A percentile compares a stretch with the other conserved stretches of the same genome.
Conservation (phyloP, 495 filamentous ascomycete species). For the Penicillium crystallinum region DNA sequence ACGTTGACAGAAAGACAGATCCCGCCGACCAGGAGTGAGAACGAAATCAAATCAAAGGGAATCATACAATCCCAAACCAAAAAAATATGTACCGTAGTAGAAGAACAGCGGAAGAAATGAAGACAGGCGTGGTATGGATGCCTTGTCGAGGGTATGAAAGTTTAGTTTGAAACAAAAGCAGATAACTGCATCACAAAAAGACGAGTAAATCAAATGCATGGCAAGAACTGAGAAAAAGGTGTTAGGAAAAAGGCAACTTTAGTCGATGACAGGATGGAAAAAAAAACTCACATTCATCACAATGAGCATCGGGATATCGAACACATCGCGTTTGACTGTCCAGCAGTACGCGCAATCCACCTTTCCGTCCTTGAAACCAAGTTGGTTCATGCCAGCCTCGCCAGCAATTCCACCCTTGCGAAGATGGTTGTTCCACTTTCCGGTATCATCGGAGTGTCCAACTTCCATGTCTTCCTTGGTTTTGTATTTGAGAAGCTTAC, state of each 20-base stretch:
- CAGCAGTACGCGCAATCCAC: slow-evolving; percentile 93
- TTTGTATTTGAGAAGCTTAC: slow-evolving; percentile 86
- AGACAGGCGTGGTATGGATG: slow-evolving; percentile 3
- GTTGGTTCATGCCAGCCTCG: slow-evolving; percentile 66
- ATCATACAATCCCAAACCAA: slow-evolving; percentile 27
- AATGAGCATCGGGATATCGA: slow-evolving; percentile 98
- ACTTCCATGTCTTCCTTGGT: slow-evolving; percentile 59
- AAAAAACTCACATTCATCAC: slow-evolving; percentile 83
- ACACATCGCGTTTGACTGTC: slow-evolving; percentile 93
- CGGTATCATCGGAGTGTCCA: slow-evolving; percentile 37
- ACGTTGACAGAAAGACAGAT: not conserved
- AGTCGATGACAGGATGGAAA: not conserved
- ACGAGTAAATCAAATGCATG: slow-evolving; percentile 39
- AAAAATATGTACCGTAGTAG: slow-evolving; percentile 19
- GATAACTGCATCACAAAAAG: slow-evolving; percentile 5
- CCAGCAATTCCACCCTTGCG: slow-evolving; percentile 60
- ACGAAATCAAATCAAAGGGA: slow-evolving; percentile 16
- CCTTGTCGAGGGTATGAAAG: slow-evolving; percentile 21
- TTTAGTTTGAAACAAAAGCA: slow-evolving; percentile 5
- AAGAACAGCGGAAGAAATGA: slow-evolving; percentile 13
- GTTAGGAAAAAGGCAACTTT: slow-evolving; percentile 8
- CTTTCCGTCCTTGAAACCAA: slow-evolving; percentile 81
- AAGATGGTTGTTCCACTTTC: slow-evolving; percentile 41
- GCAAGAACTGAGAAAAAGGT: slow-evolving; percentile 31
- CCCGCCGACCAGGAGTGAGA: not conserved